These are phyloP conservation scores for Flaveria sonorensis DNA, from an alignment of 129 eudicot species.

Conservation along the genomic window DNA sequence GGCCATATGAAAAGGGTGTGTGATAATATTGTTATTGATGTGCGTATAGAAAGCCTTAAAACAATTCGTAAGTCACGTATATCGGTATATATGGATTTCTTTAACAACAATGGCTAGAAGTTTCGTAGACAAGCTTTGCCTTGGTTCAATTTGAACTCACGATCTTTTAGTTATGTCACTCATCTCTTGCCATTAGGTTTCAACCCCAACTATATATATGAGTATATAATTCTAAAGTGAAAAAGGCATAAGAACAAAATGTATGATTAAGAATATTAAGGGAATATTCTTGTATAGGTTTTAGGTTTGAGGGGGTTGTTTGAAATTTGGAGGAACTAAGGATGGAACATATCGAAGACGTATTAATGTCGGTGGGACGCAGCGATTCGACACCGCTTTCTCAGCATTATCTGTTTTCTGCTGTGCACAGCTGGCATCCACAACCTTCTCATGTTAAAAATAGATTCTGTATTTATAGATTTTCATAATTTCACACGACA, in stretches of 20 bases:
- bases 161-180: too few species aligned
- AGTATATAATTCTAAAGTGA: too few species aligned
- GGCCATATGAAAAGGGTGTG: too few species aligned
- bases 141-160: too few species aligned
- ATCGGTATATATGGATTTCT: too few species aligned
- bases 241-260: neutral
- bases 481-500: neutral
- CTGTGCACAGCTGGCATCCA: constrained; percentile 34
- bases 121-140: too few species aligned
- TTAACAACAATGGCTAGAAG: too few species aligned
- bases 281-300: neutral
- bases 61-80: too few species aligned
- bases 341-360: constrained; percentile 17
- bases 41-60: too few species aligned
- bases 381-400: constrained; percentile 35
- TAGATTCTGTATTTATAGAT: neutral
- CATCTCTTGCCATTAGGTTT: too few species aligned
- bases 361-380: constrained; percentile 33
- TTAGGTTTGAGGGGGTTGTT: neutral
- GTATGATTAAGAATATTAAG: neutral
- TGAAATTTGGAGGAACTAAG: neutral
- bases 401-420: constrained; percentile 22
- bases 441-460: neutral
- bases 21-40: too few species aligned
- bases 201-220: too few species aligned